Evolutionary conservation across 2,329 filamentous ascomycete genomes (phyloP).

Genomic region (Pseudogymnoascus sp.): DNA sequence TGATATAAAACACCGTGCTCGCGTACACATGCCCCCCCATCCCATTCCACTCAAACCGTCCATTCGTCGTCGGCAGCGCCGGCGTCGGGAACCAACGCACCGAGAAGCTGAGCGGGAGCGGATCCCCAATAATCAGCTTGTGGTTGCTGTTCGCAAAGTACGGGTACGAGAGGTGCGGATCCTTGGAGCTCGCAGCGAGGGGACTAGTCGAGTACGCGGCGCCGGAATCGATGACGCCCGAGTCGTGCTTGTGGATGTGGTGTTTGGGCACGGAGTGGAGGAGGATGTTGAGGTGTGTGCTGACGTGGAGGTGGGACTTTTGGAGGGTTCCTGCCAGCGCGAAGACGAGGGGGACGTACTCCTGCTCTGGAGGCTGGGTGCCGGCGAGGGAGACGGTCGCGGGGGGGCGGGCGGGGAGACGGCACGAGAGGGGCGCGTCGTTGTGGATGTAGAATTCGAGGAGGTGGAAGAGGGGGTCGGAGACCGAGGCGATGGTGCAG

Average conservation of each 20-base stretch:
- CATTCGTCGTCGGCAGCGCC: constrained; percentile 58
- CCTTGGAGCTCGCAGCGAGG: constrained; percentile 47
- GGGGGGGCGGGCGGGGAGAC: constrained; percentile 69
- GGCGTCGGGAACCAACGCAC: constrained; percentile 82
- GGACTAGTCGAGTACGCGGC: constrained; percentile 79
- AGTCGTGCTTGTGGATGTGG: constrained; percentile 54
- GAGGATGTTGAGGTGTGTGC: constrained; percentile 81
- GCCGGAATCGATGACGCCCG: constrained; percentile 77
- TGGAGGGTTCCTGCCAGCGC: constrained; percentile 85
- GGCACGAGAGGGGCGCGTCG: constrained; percentile 87
- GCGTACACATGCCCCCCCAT: constrained; percentile 57
- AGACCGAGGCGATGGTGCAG: constrained; percentile 71
- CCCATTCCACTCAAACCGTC: constrained; percentile 55
- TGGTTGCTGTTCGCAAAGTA: constrained; percentile 7
- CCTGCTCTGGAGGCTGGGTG: constrained; percentile 34
- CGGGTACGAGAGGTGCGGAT: not conserved
- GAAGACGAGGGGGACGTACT: constrained; percentile 79
- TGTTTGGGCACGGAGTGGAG: constrained; percentile 59
- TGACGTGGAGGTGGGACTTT: constrained; percentile 80
- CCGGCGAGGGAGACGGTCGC: constrained; percentile 47
- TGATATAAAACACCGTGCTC: constrained; percentile 54
- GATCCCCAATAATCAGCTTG: constrained; percentile 74
- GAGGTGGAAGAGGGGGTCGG: constrained; percentile 76
- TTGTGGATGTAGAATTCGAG: constrained; percentile 97
- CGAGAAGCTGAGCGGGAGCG: constrained; percentile 67